Conservation (phyloP, 805 yeast genomes). For the Cyberlindnera xishuangbannaensis region DNA sequence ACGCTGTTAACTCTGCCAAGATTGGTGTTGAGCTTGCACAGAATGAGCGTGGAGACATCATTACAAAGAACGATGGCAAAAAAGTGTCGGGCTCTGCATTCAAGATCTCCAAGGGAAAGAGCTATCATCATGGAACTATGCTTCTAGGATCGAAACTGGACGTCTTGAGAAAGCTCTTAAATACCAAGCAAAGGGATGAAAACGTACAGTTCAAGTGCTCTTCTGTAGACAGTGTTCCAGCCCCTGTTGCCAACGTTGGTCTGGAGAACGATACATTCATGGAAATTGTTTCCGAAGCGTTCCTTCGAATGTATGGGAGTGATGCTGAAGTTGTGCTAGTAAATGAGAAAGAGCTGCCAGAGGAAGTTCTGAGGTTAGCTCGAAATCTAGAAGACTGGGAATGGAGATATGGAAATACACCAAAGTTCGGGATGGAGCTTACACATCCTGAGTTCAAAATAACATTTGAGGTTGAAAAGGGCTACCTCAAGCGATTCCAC, state of each 20-base stretch:
- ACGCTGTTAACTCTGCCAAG: slow-evolving; percentile 20
- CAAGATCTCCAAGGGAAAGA: slow-evolving; percentile 72
- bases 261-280: slow-evolving; percentile 42
- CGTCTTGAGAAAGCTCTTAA: slow-evolving; percentile 54
- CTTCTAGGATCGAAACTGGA: slow-evolving; percentile 59
- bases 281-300: slow-evolving; percentile 26
- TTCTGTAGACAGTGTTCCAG: slow-evolving; percentile 70
- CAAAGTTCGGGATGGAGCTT: slow-evolving; percentile 56
- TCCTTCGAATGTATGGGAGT: slow-evolving; percentile 23
- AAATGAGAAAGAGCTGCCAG: slow-evolving; percentile 25
- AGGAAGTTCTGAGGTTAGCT: slow-evolving; percentile 36
- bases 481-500: slow-evolving; percentile 28
- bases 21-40: slow-evolving; percentile 33
- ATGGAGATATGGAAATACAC: slow-evolving; percentile 77
- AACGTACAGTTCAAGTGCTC: slow-evolving; percentile 34
- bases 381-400: slow-evolving; percentile 49
- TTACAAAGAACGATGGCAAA: slow-evolving; percentile 34
- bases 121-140: slow-evolving; percentile 97
- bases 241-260: slow-evolving; percentile 68
- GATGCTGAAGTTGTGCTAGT: slow-evolving; percentile 24
- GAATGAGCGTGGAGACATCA: slow-evolving; percentile 78
- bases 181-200: slow-evolving; percentile 34
- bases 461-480: slow-evolving; percentile 46
- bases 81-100: slow-evolving; percentile 94
- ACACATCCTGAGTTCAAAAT: slow-evolving; percentile 29